Conservation (phyloP, 345 rosid species). For the Murraya koenigii region DNA sequence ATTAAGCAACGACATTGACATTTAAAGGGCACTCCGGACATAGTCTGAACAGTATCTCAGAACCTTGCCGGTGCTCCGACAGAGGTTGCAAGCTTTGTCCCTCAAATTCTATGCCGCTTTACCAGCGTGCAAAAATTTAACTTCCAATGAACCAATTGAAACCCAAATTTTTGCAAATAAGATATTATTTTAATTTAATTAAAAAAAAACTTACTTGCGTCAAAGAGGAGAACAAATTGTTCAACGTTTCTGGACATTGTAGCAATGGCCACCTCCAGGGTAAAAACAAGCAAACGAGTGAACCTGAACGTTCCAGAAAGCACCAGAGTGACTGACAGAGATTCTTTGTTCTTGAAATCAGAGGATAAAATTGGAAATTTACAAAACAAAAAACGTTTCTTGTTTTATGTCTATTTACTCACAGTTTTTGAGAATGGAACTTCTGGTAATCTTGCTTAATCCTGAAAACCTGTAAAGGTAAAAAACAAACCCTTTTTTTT, state of each 20-base stretch:
- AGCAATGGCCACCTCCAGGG: conserved; percentile 79
- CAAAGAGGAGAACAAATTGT: conserved; percentile 81
- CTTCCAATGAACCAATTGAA: neutral
- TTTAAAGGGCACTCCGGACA: conserved; percentile 47
- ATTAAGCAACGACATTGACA: conserved; percentile 26
- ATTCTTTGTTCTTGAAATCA: conserved; percentile 9
- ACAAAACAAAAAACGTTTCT: neutral
- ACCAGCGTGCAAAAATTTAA: conserved; percentile 23
- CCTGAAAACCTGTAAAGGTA: conserved; percentile 63
- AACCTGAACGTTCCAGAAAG: conserved; percentile 35
- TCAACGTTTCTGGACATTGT: conserved; percentile 79
- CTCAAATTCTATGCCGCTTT: conserved; percentile 25
- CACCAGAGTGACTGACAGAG: neutral
- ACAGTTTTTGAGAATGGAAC: conserved; percentile 77
- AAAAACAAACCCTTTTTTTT: neutral
- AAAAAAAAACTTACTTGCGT: conserved; percentile 62
- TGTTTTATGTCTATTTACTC: conserved; percentile 23
- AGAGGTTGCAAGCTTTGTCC: conserved; percentile 6
- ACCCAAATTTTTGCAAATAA: too few species aligned
- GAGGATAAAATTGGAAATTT: neutral
- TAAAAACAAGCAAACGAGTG: conserved; percentile 80
- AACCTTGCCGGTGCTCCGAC: conserved; percentile 44
- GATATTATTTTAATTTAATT: too few species aligned
- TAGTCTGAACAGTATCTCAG: conserved; percentile 30
- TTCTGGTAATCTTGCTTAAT: conserved; percentile 88